Evolutionary conservation across 139 green algal genomes (phyloP), one percentile per base, ranked within the genome.

Genomic region (Mesotaenium endlicherianum): DNA sequence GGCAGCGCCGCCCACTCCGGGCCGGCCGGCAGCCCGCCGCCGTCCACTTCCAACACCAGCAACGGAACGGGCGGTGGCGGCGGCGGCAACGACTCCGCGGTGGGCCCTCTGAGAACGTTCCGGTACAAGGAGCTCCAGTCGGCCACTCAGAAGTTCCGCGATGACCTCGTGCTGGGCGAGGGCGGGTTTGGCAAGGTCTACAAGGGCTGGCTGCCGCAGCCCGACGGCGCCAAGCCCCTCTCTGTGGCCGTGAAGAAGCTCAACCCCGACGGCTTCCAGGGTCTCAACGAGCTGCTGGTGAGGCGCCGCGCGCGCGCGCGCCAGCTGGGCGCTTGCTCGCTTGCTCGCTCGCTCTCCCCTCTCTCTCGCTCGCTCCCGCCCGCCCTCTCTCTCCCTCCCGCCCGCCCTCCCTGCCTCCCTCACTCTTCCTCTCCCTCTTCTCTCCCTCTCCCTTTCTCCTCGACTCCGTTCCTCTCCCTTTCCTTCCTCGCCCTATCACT

Each of bases 171-270:
- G 41, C 69, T 85, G 39, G 78, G 78, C 39, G 78, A 85, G 69
- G 70, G 70, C 8, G 70, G 70, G 38, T 79, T 79, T 76, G 70
- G 70, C 17, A 79, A 79, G 11, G 70, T 79, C 5, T 79, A 79
- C 45, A 53, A 77, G 8, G 70, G 70, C 8, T 74, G 47, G 70
- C 8, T 79, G 70, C 5, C 36, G 11, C 36, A 72, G 8, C 8
- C 41, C 43, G 70, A 79, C 41, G 70, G 70, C 5, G 53, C 26
- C 20, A 34, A 45, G 34, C 58, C 38, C 26, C 30, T 82, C 3
- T 72, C 60, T 72, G 77, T 84, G 57, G 77, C 77, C 38, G 57
- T 84, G 17, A 84, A 84, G 57, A 75, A 84, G 64, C 57, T 84
- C n/a, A 64, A 72, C 30, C 77, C 77, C 30, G 77, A 84, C 53